Conservation (phyloP, 805 yeast species). For the Candida ulmi region DNA sequence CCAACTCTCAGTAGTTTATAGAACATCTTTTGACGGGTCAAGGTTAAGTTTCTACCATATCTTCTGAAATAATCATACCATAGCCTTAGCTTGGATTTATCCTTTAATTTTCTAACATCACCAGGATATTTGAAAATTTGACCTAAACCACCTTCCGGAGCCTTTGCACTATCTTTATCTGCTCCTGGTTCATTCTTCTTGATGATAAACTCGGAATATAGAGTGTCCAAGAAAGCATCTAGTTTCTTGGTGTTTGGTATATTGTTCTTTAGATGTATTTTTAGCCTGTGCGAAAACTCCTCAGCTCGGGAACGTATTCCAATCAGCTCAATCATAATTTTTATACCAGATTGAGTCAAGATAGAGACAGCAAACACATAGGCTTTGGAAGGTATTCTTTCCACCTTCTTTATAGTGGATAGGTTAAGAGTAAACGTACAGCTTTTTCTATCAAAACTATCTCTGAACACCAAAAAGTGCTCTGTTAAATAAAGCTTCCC, state of each 20-base stretch:
- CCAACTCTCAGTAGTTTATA: slow-evolving; percentile 85
- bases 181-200: slow-evolving; percentile 37
- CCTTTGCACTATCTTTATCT: slow-evolving; percentile 32
- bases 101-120: slow-evolving; percentile 67
- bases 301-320: slow-evolving; percentile 80
- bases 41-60: slow-evolving; percentile 79
- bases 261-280: slow-evolving; percentile 55
- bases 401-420: slow-evolving; percentile 77
- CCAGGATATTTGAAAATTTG: slow-evolving; percentile 85
- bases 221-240: slow-evolving; percentile 57
- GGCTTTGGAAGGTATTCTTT: slow-evolving; percentile 71
- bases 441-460: slow-evolving; percentile 59
- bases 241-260: slow-evolving; percentile 55
- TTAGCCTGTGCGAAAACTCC: slow-evolving; percentile 66
- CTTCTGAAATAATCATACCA: slow-evolving; percentile 90
- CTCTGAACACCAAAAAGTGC: slow-evolving; percentile 70
- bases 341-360: slow-evolving; percentile 58
- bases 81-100: slow-evolving; percentile 77
- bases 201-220: slow-evolving; percentile 83
- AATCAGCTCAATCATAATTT: slow-evolving; percentile 63
- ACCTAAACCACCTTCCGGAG: slow-evolving; percentile 86
- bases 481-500: slow-evolving; percentile 71
- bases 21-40: slow-evolving; percentile 70
- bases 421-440: slow-evolving; percentile 70
- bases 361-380: slow-evolving; percentile 77